Evolutionary conservation across 306 rosid genomes (phyloP), one percentile per base, ranked within the genome.

Genomic region (Fragaria nilgerrensis): DNA sequence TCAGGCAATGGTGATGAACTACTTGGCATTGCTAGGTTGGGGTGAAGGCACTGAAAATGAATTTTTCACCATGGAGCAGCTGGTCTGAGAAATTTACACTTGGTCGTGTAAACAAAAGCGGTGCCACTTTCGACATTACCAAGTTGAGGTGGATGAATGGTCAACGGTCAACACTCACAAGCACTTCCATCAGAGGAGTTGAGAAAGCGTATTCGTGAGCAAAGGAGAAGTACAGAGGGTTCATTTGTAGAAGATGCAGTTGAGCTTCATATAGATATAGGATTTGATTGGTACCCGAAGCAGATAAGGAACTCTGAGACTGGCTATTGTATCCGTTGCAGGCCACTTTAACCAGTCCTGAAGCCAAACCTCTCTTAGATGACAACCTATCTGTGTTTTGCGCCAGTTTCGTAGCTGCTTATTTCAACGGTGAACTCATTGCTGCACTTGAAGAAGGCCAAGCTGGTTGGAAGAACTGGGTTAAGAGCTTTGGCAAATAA

Each of bases 1-100:
- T 10, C 87, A 92, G 85, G 96, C 90, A 82, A 88, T 95, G 96
- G 95, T 85, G 78, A 95, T 85, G 78, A 95, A 95, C 87, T 95
- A 95, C 88, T 84, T 95, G 77, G 96, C 98, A 56, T 84, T 95
- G 70, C 88, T 95, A 88, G 97, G 98, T 76, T 95, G 98, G 97
- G 96, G 98, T 5, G 97, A 95, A 80, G 97, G 97, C 64, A 95
- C 97, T 5, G 98, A 92, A 75, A 91, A 95, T 79, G 77, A 91
- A 95, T 79, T 95, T 82, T 95, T 86, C 80, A 76, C 89, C 63
- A 82, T 90, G 58, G 87, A 88, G 76, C 90, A 92, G 76, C 98
- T 95, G 63, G 98, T 92, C n/a, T 84, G 96, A 90, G 82, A 95
- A 87, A 55, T 95, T 89, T 86, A 80, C 97, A 10, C 90, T 95